phyloP scores from a whole-genome alignment of 768 basidiomycete species.

The Kwoniella mangroviensis region DNA sequence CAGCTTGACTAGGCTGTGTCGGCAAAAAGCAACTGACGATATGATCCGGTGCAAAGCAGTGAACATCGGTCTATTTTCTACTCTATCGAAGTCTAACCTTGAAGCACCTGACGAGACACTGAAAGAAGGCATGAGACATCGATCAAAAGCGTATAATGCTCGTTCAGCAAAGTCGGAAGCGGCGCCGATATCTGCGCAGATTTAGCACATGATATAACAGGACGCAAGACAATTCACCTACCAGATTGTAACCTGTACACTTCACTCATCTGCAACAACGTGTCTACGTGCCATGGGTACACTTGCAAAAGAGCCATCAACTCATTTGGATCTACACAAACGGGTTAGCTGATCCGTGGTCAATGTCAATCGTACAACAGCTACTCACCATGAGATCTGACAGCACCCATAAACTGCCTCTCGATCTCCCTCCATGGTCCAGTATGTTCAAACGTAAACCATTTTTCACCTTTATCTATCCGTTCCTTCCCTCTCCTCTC shows the following conservation, averaged over 20 bases:
- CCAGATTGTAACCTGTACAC: conserved; percentile 87
- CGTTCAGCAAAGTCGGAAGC: conserved; percentile 88
- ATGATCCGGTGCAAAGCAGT: conserved; percentile 83
- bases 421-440: conserved; percentile 82
- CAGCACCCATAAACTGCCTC: conserved; percentile 76
- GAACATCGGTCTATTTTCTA: conserved; percentile 93
- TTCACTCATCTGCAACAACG: conserved; percentile 81
- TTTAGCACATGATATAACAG: neutral
- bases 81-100: conserved; percentile 81
- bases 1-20: conserved; percentile 6
- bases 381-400: conserved; percentile 76
- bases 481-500: conserved; percentile 54
- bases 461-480: conserved; percentile 66
- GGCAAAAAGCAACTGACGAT: conserved; percentile 62
- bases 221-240: conserved; percentile 47
- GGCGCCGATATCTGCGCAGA: conserved; percentile 71
- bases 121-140: conserved; percentile 83
- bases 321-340: conserved; percentile 55
- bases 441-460: conserved; percentile 89
- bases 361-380: neutral
- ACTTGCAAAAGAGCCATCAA: conserved; percentile 76
- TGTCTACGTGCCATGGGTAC: conserved; percentile 91
- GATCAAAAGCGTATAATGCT: conserved; percentile 91
- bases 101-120: conserved; percentile 79
- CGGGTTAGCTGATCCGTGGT: neutral